Conservation (phyloP, 2,329 filamentous ascomycete genomes). For the Leptographium radiaticola region DNA sequence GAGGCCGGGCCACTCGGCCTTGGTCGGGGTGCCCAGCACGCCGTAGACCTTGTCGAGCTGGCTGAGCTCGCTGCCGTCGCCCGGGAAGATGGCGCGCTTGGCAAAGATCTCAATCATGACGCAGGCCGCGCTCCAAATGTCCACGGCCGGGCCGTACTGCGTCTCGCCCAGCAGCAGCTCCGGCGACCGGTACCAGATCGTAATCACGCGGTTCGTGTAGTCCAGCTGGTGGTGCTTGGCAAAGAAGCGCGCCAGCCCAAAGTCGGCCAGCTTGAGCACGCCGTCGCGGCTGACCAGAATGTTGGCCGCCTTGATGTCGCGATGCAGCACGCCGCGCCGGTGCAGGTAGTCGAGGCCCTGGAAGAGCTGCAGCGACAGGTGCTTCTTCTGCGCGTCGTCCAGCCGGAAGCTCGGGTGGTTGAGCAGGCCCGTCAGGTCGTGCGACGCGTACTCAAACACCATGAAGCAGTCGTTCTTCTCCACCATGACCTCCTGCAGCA, state of each 20-base stretch:
- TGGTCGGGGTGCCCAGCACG: constrained; percentile 76
- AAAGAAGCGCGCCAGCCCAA: constrained; percentile 91
- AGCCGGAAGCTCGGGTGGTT: constrained; percentile 90
- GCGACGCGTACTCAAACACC: constrained; percentile 97
- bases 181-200: constrained; percentile 92
- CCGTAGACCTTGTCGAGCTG: constrained; percentile 96
- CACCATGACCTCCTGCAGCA: constrained; percentile 87
- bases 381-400: constrained; percentile 76
- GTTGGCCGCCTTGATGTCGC: constrained; percentile 97
- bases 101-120: constrained; percentile 97
- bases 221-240: constrained; percentile 83
- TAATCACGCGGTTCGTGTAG: constrained; percentile 97
- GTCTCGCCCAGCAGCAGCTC: constrained; percentile 87
- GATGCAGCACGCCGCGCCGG: constrained; percentile 81
- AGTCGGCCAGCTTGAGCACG: constrained; percentile 85
- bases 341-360: constrained; percentile 91
- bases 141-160: constrained; percentile 76
- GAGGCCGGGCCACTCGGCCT: constrained; percentile 74
- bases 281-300: constrained; percentile 87
- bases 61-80: constrained; percentile 88
- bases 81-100: constrained; percentile 83
- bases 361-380: constrained; percentile 85
- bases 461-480: constrained; percentile 98
- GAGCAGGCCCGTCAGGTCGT: constrained; percentile 86
- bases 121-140: constrained; percentile 95